Evolutionary conservation across 208 protist genomes (phyloP).

Genomic region (Acanthamoeba castellanii): DNA sequence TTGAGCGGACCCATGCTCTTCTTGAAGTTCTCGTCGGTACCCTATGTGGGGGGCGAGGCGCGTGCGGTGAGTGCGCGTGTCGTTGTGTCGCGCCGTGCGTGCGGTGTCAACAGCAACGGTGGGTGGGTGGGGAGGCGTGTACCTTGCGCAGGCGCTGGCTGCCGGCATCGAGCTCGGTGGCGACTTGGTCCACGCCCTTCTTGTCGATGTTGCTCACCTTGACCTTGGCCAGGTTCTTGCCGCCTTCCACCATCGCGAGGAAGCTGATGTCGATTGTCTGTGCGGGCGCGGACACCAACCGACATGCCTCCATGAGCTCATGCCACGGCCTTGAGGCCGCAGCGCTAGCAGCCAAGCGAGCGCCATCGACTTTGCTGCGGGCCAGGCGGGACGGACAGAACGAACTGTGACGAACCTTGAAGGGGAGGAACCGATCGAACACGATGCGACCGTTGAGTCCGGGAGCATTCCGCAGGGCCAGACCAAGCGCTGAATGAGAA

Average conservation of each 20-base stretch:
- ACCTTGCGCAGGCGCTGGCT: slow-evolving; percentile 58
- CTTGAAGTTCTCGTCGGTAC: slow-evolving; percentile 70
- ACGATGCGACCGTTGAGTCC: slow-evolving; percentile 60
- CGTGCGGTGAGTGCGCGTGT: too few relatives aligned
- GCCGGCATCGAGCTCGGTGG: slow-evolving; percentile 21
- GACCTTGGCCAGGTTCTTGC: slow-evolving; percentile 70
- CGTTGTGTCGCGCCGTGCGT: not conserved
- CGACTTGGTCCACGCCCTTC: slow-evolving; percentile 29
- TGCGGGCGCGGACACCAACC: too few relatives aligned
- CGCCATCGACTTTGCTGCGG: too few relatives aligned
- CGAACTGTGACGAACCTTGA: slow-evolving; percentile 21
- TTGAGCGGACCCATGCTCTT: slow-evolving; percentile 67
- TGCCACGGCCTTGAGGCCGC: too few relatives aligned
- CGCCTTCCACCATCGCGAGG: slow-evolving; percentile 59
- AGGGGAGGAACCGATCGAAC: slow-evolving; percentile 56
- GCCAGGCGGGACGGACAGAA: not conserved
- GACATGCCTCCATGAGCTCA: not conserved
- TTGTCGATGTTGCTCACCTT: slow-evolving; percentile 48
- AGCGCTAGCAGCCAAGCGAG: too few relatives aligned
- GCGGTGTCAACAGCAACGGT: not conserved
- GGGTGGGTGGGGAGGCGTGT: not conserved
- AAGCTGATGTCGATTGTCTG: slow-evolving; percentile 73
- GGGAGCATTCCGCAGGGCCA: slow-evolving; percentile 22
- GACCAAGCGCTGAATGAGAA: not conserved
- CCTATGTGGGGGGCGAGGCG: not conserved